Evolutionary conservation across 192 early-diverging fungal species (phyloP), one percentile per base, ranked within the genome.

Genomic region (Entrophospora sp.): DNA sequence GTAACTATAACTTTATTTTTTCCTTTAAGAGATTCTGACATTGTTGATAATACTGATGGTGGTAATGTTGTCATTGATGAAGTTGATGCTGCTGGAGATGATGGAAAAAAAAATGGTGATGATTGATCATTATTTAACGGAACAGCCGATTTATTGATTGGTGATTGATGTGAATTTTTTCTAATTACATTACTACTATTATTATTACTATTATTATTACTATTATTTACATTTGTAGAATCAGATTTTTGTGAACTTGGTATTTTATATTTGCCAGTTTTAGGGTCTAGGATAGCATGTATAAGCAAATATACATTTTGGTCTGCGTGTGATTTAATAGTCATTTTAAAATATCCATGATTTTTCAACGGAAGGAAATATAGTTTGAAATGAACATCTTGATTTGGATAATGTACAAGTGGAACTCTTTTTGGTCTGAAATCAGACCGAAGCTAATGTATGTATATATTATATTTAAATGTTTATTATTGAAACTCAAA

Each of bases 391-490:
- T 12, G 1, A 13, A 51, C 13, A 22, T 20, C 31, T 13, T 51
- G 49, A 24, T 53, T 40, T 20, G 68, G 68, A 40, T 69, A 69
- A 43, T 69, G 59, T 12, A 69, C 61, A 1, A 69, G 31, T n/a
- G 60, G 68, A 12, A 69, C 16, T 27, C 6, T 28, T 36, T 52
- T 24, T 4, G 3, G 32, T 30, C 32, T 62, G 16, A 53, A 4
- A 0, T 0, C 1, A 42, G 37, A 35, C 35, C n/a, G 60, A 30
- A 69, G 61, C 68, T 69, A 52, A 20, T n/a, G 2, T 37, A 28
- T 0, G 12, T 28, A 14, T 16, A 30, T 14, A 34, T 51, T 24
- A 24, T 20, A 32, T 34, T 32, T 32, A 16, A 25, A 49, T 12
- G 18, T 49, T 45, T 49, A 35, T 20, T 1, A 49, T 55, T 24